Conservation (phyloP, 768 basidiomycete genomes). For the Kockovaella imperatae region DNA sequence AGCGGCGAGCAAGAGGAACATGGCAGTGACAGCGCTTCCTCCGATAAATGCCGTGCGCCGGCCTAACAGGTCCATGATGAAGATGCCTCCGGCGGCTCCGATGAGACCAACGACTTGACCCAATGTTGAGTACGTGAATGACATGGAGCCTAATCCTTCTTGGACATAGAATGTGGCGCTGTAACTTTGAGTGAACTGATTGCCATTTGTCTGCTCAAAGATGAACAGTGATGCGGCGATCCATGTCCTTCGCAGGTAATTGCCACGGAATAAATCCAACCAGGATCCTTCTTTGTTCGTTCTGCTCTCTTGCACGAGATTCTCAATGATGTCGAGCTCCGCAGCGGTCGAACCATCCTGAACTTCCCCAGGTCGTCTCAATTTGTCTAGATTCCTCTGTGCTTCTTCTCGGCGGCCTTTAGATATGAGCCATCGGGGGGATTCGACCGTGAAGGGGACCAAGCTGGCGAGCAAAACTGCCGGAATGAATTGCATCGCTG, state of each 20-base stretch:
- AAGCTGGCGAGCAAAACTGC: background rate
- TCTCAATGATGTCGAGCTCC: background rate
- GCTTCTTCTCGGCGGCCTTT: background rate
- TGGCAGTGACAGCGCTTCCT: background rate
- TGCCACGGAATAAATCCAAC: background rate
- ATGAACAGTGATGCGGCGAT: background rate
- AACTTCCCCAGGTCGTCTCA: background rate
- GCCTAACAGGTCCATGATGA: background rate
- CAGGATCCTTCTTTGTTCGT: background rate
- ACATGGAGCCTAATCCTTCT: background rate
- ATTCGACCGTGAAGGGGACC: background rate
- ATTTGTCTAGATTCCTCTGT: background rate
- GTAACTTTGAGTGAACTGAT: background rate
- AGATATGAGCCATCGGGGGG: constrained; percentile 2
- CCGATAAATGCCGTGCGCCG: background rate
- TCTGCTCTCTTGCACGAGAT: background rate
- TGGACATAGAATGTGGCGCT: background rate
- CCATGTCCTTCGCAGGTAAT: background rate
- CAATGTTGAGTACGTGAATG: background rate
- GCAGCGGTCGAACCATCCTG: background rate
- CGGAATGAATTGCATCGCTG: background rate
- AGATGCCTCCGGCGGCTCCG: background rate
- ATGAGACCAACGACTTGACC: background rate
- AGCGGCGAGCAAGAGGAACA: background rate
- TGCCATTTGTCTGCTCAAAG: background rate